Base-by-base conservation (phyloP, 768 basidiomycete genomes). In the Rhizopogon roseolus region DNA sequence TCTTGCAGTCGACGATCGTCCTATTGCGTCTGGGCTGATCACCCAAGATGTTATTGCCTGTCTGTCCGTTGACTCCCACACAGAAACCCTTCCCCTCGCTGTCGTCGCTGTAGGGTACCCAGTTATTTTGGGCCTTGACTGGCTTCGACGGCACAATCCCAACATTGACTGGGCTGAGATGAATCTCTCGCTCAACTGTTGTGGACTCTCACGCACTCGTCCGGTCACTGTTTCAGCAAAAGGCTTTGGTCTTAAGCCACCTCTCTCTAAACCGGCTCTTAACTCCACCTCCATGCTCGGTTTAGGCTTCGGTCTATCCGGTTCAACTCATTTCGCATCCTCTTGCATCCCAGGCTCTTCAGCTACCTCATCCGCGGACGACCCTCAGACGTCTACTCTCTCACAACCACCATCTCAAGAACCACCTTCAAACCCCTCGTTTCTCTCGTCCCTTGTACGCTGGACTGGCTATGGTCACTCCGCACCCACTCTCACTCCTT, bases 1-100 rank as follows among this genome's bases (percentile, higher is more conserved):
- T 34, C 62, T 67, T 29, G 66, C 70, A 1, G 66, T 75, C 28
- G 71, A 76, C 52, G 60, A 74, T 54, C 61, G 66, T 42, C 74
- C 71, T 13, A 69, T 75, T 34, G 63, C 69, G 19, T 73, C 70
- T 45, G 76, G 76, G 5, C 59, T 73, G 11, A 64, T 76, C 41
- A 73, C 72, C 43, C 69, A 74, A 34, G 68, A 73, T 50, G 60
- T 74, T 28, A 54, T 74, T 6, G 54, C 68, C 14, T 39, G 60
- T 5, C 46, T 50, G 2, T 56, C 72, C 43, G 13, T 29, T 5
- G 49, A 59, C 17, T 38, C 62, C 41, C 72, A 68, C 49, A 50
- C 55, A 2, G 73, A 75, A 60, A 53, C 40, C 19, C 49, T 69
- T 40, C 29, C 59, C 17, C 60, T 76, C 1, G 61, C 50, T 43